These are phyloP conservation scores for Acacia concinna DNA, from an alignment of 331 rosid genomes.

Conservation along the genomic window DNA sequence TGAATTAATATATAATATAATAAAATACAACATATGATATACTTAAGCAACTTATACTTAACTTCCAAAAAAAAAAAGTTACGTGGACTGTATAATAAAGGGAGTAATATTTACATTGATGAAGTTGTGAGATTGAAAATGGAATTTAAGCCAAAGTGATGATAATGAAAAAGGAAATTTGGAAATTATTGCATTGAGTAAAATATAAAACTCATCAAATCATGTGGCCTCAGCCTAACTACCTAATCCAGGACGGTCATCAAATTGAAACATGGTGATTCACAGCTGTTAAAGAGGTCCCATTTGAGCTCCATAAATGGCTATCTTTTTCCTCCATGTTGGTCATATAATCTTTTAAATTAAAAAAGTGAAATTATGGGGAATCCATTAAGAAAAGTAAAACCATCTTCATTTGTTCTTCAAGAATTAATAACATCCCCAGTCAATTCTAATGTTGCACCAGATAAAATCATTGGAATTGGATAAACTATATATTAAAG, in stretches of 20 bases:
- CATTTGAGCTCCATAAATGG: not conserved
- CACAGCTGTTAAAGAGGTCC: slow-evolving; percentile 2
- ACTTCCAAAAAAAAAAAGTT: no score
- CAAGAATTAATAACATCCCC: not conserved
- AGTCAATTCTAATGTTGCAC: not conserved
- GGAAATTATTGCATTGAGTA: not conserved
- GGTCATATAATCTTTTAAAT: not conserved
- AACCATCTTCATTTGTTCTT: not conserved
- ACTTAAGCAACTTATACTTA: no score
- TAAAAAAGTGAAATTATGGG: not conserved
- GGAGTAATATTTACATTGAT: not conserved
- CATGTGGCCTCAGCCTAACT: no score
- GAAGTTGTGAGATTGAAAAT: not conserved
- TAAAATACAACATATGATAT: no score
- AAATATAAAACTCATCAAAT: not conserved
- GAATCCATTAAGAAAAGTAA: not conserved
- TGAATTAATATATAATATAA: no score
- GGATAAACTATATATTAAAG: not conserved
- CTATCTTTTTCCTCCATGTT: not conserved
- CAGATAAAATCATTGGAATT: not conserved
- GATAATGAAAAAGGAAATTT: not conserved
- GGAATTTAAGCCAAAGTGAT: not conserved
- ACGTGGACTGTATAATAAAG: no score
- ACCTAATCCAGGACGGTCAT: not conserved
- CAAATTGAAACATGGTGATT: not conserved